Evolutionary conservation across 495 filamentous ascomycete species (phyloP).

Genomic region (Penicillium atrosanguineum): DNA sequence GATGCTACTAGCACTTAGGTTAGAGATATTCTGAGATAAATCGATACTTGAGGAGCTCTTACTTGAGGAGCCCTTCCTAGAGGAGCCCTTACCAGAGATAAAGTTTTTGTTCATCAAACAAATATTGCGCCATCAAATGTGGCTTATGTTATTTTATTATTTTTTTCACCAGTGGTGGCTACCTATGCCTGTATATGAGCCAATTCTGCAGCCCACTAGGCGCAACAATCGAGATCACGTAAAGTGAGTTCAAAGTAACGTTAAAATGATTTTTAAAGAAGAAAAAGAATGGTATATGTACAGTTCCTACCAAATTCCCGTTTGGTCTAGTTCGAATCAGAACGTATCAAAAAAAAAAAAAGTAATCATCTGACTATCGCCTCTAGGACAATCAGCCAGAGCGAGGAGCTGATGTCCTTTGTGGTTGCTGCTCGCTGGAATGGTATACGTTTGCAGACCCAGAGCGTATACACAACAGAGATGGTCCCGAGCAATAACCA

Average conservation of each 20-base stretch:
- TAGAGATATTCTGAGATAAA: too few species aligned
- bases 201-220: too few species aligned
- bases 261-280: background rate
- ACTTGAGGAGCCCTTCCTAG: too few species aligned
- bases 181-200: too few species aligned
- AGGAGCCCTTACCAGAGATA: too few species aligned
- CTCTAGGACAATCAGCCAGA: background rate
- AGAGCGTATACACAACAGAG: background rate
- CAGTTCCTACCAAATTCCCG: background rate
- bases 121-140: too few species aligned
- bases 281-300: slow-evolving; percentile 9
- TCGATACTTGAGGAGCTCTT: too few species aligned
- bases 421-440: background rate
- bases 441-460: background rate
- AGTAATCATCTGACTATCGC: background rate
- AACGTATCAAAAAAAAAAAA: background rate
- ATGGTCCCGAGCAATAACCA: background rate
- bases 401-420: background rate
- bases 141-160: too few species aligned
- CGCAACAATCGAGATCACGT: background rate
- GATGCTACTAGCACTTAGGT: too few species aligned
- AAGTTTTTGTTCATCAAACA: too few species aligned
- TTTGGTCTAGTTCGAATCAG: background rate
- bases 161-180: too few species aligned
- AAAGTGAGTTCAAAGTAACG: background rate